Conservation (phyloP, 352 stramenopile species). For the Globisporangium perplexum region DNA sequence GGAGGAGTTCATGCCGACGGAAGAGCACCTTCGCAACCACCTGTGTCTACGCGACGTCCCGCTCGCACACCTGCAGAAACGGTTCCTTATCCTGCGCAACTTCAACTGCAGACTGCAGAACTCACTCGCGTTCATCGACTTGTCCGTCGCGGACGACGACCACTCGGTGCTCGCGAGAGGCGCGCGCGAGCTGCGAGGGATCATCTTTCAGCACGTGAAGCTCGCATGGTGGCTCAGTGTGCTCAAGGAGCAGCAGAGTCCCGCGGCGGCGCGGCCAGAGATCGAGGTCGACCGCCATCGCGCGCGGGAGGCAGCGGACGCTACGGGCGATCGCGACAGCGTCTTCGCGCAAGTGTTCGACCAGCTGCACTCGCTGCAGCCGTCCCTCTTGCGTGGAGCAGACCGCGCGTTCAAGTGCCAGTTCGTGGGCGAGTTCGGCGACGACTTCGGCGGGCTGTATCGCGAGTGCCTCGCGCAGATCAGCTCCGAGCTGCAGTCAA, state of each 20-base stretch:
- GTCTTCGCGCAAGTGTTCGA: conserved; percentile 87
- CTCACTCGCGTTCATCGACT: conserved; percentile 82
- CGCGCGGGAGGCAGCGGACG: conserved; percentile 56
- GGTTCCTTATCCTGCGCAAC: conserved; percentile 83
- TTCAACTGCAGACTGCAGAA: conserved; percentile 86
- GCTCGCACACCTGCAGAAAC: conserved; percentile 55
- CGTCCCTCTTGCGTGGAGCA: conserved; percentile 72
- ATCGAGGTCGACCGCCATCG: conserved; percentile 84
- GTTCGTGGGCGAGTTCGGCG: conserved; percentile 88
- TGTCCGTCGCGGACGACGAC: conserved; percentile 47
- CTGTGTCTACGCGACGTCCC: conserved; percentile 38
- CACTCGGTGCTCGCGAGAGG: conserved; percentile 60
- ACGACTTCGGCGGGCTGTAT: conserved; percentile 89
- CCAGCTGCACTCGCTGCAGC: conserved; percentile 80
- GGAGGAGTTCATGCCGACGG: conserved; percentile 69
- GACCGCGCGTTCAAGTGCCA: conserved; percentile 91
- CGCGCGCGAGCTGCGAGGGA: conserved; percentile 46
- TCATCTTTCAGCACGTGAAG: conserved; percentile 87
- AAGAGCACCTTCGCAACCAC: conserved; percentile 57
- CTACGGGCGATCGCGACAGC: conserved; percentile 52
- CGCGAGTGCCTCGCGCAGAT: conserved; percentile 87
- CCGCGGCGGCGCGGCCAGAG: conserved; percentile 68
- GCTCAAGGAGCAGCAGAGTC: conserved; percentile 82
- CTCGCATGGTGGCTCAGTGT: conserved; percentile 86
- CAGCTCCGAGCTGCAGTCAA: conserved; percentile 83